Base-by-base conservation (phyloP, 257 asterid genomes). In the Solanum ossicruentum region DNA sequence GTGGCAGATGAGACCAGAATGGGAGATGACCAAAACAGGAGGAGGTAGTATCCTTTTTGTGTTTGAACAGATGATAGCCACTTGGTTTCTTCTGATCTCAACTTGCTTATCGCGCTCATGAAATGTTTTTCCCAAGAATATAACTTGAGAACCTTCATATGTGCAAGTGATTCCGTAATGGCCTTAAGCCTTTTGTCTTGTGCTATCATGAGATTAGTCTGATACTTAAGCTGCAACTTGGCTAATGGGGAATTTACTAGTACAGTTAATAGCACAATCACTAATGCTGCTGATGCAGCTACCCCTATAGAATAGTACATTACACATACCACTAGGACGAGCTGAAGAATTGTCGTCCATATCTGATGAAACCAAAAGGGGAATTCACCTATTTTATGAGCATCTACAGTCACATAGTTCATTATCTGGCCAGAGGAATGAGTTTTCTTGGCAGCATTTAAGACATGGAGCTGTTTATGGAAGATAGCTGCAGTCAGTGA, bases 111-210 rank as follows among this genome's bases (percentile, higher is more conserved):
- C 4, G 83, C 95, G 2, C 56, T 75, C 89, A 89, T 88, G 87
- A 96, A 96, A 86, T 93, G 97, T 47, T 82, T 87, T 83, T 96
- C 99, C 98, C 99, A 96, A 1, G 98, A 98, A 49, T 96, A 94
- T 58, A 94, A 60, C 43, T 96, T 96, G 88, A 96, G 83, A 79
- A 96, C 96, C 91, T 93, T 96, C 97, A 94, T 96, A 80, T 92
- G 93, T 83, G 90, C 90, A 1, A 96, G 91, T 43, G 97, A 93
- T 86, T 96, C 98, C 0, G 90, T 85, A 89, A 92, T 87, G n/a
- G 93, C 93, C 89, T 94, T 96, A 84, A 96, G 36, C 84, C 99
- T 72, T 32, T 88, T 92, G 70, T 94, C 99, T 75, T 96, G 98
- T 20, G 98, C 97, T 63, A 88, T 91, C 97, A 91, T 93, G 78